Evolutionary conservation across 495 filamentous ascomycete species (phyloP).

Genomic region (Evansstolkia leycettana): DNA sequence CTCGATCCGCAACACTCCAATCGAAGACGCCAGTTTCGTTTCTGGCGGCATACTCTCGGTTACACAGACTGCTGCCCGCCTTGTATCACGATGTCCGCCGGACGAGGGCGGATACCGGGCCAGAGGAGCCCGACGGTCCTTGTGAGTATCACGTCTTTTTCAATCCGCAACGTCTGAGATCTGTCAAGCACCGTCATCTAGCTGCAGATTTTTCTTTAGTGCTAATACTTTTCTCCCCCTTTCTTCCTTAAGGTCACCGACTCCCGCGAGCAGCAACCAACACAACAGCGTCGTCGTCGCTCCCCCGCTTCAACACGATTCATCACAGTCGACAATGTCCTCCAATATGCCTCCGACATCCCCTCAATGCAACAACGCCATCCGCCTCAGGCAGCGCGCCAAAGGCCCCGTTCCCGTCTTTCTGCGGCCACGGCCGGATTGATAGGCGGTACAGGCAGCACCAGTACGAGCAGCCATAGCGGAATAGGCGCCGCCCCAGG

Average conservation of each 20-base stretch:
- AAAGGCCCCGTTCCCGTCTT: constrained; percentile 34
- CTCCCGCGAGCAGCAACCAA: constrained; percentile 37
- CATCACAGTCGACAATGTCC: constrained; percentile 91
- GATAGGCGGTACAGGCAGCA: constrained; percentile 10
- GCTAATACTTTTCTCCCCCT: constrained; percentile 4
- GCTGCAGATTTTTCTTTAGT: background rate
- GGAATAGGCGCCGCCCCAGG: constrained; percentile 4
- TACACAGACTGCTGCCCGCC: too few species aligned
- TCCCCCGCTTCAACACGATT: constrained; percentile 51
- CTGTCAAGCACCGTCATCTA: background rate
- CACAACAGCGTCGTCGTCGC: constrained; percentile 23
- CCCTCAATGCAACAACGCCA: constrained; percentile 85
- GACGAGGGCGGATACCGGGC: too few species aligned
- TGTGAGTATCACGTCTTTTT: constrained; percentile 19
- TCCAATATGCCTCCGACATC: constrained; percentile 88
- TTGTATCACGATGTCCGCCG: too few species aligned
- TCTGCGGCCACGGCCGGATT: constrained; percentile 23
- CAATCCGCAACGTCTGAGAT: background rate
- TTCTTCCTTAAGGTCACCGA: constrained; percentile 47
- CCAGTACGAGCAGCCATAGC: constrained; percentile 6
- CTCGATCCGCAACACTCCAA: too few species aligned
- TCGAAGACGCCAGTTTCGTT: too few species aligned
- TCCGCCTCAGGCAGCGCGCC: constrained; percentile 46
- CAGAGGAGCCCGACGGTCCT: constrained; percentile 45
- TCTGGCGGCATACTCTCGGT: too few species aligned